A percentile compares a stretch with the other conserved stretches of the same genome.
phyloP scores from a whole-genome alignment of 352 stramenopile genomes.

The Globisporangium canariense region DNA sequence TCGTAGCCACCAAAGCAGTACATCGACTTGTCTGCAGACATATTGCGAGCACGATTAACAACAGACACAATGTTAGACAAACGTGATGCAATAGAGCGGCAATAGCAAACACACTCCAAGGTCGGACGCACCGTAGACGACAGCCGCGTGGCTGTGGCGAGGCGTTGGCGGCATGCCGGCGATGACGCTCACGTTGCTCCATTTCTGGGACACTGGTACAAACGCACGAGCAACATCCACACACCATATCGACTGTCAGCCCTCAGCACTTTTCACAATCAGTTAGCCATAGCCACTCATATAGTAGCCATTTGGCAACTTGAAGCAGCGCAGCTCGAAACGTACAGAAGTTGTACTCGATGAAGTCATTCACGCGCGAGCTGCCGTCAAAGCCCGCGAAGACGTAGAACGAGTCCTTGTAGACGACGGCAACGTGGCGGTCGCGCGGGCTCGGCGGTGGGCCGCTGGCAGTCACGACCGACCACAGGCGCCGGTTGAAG shows the following conservation, averaged over 20 bases:
- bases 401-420: conserved; percentile 93
- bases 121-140: conserved; percentile 63
- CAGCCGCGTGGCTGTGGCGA: conserved; percentile 94
- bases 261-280: background rate
- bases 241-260: background rate
- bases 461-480: conserved; percentile 61
- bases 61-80: background rate
- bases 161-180: conserved; percentile 88
- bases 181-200: conserved; percentile 67
- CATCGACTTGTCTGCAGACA: conserved; percentile 65
- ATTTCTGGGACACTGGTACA: conserved; percentile 71
- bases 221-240: background rate
- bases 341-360: conserved; percentile 93
- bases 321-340: background rate
- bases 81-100: background rate
- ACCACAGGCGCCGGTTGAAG: conserved; percentile 82
- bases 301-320: background rate
- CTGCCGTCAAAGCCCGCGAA: conserved; percentile 94
- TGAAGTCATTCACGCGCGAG: conserved; percentile 93
- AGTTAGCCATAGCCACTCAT: background rate
- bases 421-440: conserved; percentile 92
- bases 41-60: too few relatives aligned
- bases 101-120: background rate
- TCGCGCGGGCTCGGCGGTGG: conserved; percentile 88
- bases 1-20: conserved; percentile 95